A percentile compares a stretch with the other conserved stretches of the same genome.
phyloP scores from a whole-genome alignment of 2,329 filamentous ascomycete genomes.

The Biscogniauxia marginata region DNA sequence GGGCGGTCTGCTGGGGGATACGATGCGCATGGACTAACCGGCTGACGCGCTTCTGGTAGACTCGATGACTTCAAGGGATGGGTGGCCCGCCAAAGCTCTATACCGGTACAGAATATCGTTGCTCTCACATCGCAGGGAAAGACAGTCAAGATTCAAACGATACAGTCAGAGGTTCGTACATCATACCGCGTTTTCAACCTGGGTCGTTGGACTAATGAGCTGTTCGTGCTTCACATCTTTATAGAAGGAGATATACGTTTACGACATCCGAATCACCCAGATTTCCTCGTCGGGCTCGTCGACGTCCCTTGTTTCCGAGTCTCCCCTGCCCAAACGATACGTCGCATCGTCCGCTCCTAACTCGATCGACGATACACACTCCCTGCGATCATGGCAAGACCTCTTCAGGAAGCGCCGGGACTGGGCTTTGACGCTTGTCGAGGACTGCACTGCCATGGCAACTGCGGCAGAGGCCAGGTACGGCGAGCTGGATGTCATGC shows the following conservation, averaged over 20 bases:
- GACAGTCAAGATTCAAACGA: conserved; percentile 75
- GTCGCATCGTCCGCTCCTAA: conserved; percentile 71
- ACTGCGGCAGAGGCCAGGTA: conserved; percentile 63
- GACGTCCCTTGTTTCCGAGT: conserved; percentile 46
- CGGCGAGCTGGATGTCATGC: conserved; percentile 71
- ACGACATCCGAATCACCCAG: conserved; percentile 76
- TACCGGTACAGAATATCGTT: conserved; percentile 78
- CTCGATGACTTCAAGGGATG: conserved; percentile 83
- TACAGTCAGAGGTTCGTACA: conserved; percentile 71
- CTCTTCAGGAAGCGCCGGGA: conserved; percentile 77
- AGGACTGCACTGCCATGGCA: conserved; percentile 67
- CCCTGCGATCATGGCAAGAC: conserved; percentile 83
- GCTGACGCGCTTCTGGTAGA: conserved; percentile 40
- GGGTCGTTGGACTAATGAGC: conserved; percentile 7
- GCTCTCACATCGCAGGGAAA: conserved; percentile 82
- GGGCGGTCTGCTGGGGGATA: conserved; percentile 12
- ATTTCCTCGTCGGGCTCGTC: conserved; percentile 47
- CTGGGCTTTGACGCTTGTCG: conserved; percentile 73
- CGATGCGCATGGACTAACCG: conserved; percentile 1
- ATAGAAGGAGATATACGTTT: conserved; percentile 87
- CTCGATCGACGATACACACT: conserved; percentile 74
- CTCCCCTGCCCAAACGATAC: conserved; percentile 53
- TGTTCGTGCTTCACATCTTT: conserved; percentile 1
- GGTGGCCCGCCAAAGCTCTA: conserved; percentile 71
- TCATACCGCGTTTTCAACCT: neutral